Conservation (phyloP, 495 filamentous ascomycete genomes). For the Penicillium bovifimosum region DNA sequence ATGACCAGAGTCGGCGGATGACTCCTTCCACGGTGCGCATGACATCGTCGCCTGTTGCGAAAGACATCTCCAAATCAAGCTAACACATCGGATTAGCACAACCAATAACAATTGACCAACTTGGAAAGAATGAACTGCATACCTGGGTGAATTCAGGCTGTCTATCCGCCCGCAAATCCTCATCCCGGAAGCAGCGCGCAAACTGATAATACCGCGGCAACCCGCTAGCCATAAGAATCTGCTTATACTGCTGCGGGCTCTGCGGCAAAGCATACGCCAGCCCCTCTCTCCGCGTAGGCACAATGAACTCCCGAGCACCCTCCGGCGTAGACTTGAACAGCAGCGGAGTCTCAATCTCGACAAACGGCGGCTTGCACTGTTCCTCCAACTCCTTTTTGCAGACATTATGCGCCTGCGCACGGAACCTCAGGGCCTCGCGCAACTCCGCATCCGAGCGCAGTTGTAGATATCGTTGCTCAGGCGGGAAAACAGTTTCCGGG, state of each 20-base stretch:
- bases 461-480: constrained; percentile 76
- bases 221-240: constrained; percentile 92
- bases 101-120: background rate
- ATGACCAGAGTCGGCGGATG: constrained; percentile 52
- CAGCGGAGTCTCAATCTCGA: constrained; percentile 85
- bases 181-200: constrained; percentile 91
- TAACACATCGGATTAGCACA: constrained; percentile 24
- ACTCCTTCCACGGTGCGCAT: constrained; percentile 64
- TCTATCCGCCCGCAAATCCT: constrained; percentile 86
- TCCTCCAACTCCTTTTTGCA: constrained; percentile 50
- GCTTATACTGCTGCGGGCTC: constrained; percentile 97
- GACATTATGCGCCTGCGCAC: constrained; percentile 43
- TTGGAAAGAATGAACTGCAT: constrained; percentile 6
- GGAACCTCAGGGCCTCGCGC: constrained; percentile 56
- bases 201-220: constrained; percentile 82
- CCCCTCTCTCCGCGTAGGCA: constrained; percentile 72
- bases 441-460: constrained; percentile 64
- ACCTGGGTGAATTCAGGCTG: constrained; percentile 98
- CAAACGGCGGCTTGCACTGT: constrained; percentile 45
- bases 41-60: constrained; percentile 67
- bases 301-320: constrained; percentile 91
- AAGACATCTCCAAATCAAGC: constrained; percentile 92
- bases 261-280: constrained; percentile 88
- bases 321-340: constrained; percentile 98
- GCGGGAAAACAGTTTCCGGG: constrained; percentile 62